Base-by-base conservation (phyloP, 257 asterid genomes). In the Paulownia fortunei region DNA sequence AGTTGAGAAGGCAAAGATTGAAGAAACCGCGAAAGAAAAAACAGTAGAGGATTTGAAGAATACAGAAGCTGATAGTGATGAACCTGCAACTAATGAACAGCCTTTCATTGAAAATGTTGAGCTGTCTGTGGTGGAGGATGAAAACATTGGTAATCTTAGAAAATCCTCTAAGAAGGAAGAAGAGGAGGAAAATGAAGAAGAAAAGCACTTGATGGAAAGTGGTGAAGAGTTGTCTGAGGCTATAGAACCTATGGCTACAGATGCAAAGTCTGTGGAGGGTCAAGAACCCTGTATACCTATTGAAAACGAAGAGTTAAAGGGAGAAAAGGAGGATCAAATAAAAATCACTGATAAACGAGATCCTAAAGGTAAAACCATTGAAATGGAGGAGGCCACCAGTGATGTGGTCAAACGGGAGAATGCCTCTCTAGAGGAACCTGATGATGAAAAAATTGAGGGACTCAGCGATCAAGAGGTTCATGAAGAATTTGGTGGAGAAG, bases 401-500 rank as follows among this genome's bases (percentile, higher is more conserved):
- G 84, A 63, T 77, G 72, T 76, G 82, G 76, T 47, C 74, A 87
- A 86, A 69, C 85, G 65, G 74, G 80, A 70, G 74, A 83, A 81
- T 82, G 72, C 79, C 68, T 81, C 80, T 51, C 27, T 82, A 23
- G 94, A 82, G 41, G 91, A 84, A 72, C 82, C 47, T 69, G 87
- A 72, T 82, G 90, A 77, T 65, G 92, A 85, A 42, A 85, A 78
- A 82, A 80, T 83, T 67, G 90, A 87, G 79, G 89, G 82, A 36
- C 69, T 84, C 74, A 70, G 81, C 72, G 88, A 88, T 83, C 84
- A 84, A 64, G 93, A 83, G 79, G 80, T 76, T 75, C 84, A 82
- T 55, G 84, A 78, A 67, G 89, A 82, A 77, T 73, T 61, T 54
- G 82, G 79, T 44, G 87, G 62, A 74, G 87, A 85, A 68, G 86